Conservation (phyloP, 1,139 yeast species). For the Candida anutae region DNA sequence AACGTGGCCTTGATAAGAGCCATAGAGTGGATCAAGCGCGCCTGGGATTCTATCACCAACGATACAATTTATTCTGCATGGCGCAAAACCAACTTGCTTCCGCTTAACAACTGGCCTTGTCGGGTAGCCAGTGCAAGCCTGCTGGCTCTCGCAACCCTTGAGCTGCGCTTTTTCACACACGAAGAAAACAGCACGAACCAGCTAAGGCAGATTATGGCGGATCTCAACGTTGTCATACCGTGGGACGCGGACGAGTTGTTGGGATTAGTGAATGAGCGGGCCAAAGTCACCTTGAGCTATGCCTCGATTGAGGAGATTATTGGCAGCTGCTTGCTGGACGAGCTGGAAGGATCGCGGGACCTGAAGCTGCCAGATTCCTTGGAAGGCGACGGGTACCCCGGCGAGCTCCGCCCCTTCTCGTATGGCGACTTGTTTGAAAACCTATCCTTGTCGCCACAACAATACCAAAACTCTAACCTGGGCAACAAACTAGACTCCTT, state of each 20-base stretch:
- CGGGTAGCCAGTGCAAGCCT: constrained; percentile 6
- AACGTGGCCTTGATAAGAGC: constrained; percentile 45
- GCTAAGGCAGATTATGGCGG: constrained; percentile 34
- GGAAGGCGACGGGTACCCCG: too few relatives aligned
- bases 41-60: constrained; percentile 46
- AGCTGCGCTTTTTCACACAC: constrained; percentile 6
- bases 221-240: constrained; percentile 41
- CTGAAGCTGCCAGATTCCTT: too few relatives aligned
- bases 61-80: constrained; percentile 45
- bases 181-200: constrained; percentile 25
- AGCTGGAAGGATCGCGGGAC: too few relatives aligned
- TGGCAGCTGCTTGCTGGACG: constrained; percentile 54
- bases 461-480: too few relatives aligned
- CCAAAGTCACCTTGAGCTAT: constrained; percentile 45
- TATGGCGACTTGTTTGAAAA: too few relatives aligned
- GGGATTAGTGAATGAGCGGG: constrained; percentile 52
- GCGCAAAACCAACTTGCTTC: constrained; percentile 24
- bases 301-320: constrained; percentile 58
- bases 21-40: constrained; percentile 47
- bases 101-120: constrained; percentile 17
- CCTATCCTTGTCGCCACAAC: too few relatives aligned
- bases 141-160: constrained; percentile 6
- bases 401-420: too few relatives aligned
- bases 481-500: too few relatives aligned
- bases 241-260: constrained; percentile 54